These are phyloP conservation scores for Acanthamoeba lenticulata DNA, from an alignment of 208 protist genomes.

Conservation along the genomic window DNA sequence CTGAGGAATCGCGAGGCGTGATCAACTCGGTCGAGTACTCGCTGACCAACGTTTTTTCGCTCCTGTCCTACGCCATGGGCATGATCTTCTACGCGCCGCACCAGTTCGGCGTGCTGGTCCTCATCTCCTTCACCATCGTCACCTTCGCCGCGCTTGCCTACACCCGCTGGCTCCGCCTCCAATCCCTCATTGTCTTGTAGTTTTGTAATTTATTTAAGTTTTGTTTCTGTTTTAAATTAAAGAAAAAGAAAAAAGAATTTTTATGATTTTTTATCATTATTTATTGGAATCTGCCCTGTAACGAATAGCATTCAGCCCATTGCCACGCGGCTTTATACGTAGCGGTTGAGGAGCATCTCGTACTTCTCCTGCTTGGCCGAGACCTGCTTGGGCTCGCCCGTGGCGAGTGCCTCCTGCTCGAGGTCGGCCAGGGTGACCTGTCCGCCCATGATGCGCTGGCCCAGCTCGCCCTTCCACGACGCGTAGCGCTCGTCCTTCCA, in stretches of 20 bases:
- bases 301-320: not conserved
- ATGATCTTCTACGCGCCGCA: constrained; percentile 4
- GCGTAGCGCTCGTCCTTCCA: constrained; percentile 54
- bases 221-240: no score
- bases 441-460: constrained; percentile 14
- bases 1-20: not conserved
- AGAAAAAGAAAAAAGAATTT: no score
- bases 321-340: not conserved
- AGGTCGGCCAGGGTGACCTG: constrained; percentile 36
- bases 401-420: constrained; percentile 12
- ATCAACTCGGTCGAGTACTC: constrained; percentile 60
- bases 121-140: constrained; percentile 39
- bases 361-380: constrained; percentile 74
- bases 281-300: not conserved
- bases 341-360: constrained; percentile 65
- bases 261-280: no score
- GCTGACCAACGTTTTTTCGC: constrained; percentile 54
- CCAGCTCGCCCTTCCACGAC: constrained; percentile 56
- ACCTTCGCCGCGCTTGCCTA: not conserved
- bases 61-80: constrained; percentile 55
- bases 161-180: constrained; percentile 24
- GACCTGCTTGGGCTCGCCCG: constrained; percentile 49
- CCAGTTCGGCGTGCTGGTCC: constrained; percentile 29
- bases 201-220: no score
- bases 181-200: no score